Conservation (phyloP, 495 filamentous ascomycete genomes). For the Geopyxis carbonaria region DNA sequence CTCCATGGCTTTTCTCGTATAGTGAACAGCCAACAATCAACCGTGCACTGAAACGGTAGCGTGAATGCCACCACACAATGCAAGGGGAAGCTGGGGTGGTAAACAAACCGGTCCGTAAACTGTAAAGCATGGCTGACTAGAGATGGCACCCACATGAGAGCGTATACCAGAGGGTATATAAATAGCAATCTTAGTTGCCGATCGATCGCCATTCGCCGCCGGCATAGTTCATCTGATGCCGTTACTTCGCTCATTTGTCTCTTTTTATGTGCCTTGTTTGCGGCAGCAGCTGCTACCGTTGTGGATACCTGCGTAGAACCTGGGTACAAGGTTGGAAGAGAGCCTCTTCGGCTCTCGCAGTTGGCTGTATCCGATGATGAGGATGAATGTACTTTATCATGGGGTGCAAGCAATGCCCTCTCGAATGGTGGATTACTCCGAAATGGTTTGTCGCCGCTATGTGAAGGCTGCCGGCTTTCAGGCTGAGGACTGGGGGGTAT, state of each 20-base stretch:
- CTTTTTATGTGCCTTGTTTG: constrained; percentile 3
- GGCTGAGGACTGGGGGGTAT: constrained; percentile 13
- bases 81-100: constrained; percentile 37
- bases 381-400: background rate
- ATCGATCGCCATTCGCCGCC: constrained; percentile 36
- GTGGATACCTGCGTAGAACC: background rate
- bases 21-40: constrained; percentile 49
- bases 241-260: constrained; percentile 3
- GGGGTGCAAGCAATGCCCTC: constrained; percentile 15
- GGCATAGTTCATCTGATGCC: constrained; percentile 1
- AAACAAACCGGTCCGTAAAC: constrained; percentile 37
- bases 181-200: constrained; percentile 53
- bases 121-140: constrained; percentile 44
- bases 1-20: constrained; percentile 52
- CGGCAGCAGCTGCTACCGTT: background rate
- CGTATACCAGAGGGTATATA: constrained; percentile 53
- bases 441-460: too few relatives aligned
- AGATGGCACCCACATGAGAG: constrained; percentile 55
- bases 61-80: constrained; percentile 37
- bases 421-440: constrained; percentile 20
- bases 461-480: constrained; percentile 23
- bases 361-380: constrained; percentile 3
- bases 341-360: constrained; percentile 4
- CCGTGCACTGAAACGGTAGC: constrained; percentile 42
- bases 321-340: constrained; percentile 2